A percentile compares a stretch with the other conserved stretches of the same genome.
Evolutionary conservation across 371 early-diverging fungal genomes (phyloP).

Genomic region (Rhizopus microsporus): DNA sequence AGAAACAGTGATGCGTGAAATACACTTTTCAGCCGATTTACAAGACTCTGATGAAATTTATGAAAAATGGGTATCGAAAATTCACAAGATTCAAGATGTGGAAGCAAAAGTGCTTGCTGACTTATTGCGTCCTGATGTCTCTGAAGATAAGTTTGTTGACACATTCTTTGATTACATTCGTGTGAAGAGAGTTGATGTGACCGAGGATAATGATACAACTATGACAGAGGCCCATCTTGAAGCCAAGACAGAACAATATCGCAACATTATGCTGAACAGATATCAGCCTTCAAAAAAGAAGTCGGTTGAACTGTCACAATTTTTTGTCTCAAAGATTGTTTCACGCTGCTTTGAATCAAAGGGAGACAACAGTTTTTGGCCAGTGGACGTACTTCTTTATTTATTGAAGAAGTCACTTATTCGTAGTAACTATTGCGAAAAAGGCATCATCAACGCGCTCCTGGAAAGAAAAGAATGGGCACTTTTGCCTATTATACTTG

Average conservation of each 20-base stretch:
- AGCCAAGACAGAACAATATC: conserved; percentile 21
- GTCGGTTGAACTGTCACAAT: conserved; percentile 47
- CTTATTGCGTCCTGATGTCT: conserved; percentile 22
- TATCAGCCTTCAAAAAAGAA: conserved; percentile 18
- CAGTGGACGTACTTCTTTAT: conserved; percentile 52
- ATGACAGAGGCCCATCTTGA: conserved; percentile 15
- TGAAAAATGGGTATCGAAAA: conserved; percentile 30
- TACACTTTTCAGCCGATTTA: conserved; percentile 5
- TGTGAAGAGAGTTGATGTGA: not conserved
- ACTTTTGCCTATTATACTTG: conserved; percentile 51
- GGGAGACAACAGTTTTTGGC: conserved; percentile 54
- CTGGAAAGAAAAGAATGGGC: conserved; percentile 59
- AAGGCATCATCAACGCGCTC: conserved; percentile 49
- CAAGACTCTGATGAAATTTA: conserved; percentile 22
- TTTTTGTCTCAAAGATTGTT: conserved; percentile 46
- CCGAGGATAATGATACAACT: conserved; percentile 10
- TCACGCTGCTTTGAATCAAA: conserved; percentile 40
- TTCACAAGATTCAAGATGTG: conserved; percentile 30
- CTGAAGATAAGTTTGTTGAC: conserved; percentile 30
- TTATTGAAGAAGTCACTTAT: conserved; percentile 51
- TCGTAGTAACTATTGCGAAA: conserved; percentile 50
- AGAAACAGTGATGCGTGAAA: conserved; percentile 20
- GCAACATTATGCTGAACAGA: conserved; percentile 8
- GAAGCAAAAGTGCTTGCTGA: conserved; percentile 21
- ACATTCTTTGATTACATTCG: conserved; percentile 31